Percentiles rank a stretch among this genome's conserved stretches.
These are phyloP conservation scores for Leucoagaricus sp. DNA, from an alignment of 1,284 basidiomycete species.

Conservation along the genomic window DNA sequence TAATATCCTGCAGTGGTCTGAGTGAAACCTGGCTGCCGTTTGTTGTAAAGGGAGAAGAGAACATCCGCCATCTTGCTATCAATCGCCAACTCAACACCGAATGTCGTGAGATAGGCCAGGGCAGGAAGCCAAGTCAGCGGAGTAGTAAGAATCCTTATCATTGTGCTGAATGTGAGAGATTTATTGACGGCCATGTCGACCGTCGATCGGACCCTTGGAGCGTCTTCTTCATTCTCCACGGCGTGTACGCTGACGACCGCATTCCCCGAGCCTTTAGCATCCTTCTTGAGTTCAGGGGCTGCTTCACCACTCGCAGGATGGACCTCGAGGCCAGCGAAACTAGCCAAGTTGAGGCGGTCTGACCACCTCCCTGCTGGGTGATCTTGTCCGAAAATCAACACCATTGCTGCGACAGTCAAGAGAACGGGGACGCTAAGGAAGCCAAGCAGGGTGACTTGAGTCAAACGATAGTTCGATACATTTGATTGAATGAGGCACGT, in stretches of 20 bases:
- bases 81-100: conserved; percentile 61
- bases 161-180: conserved; percentile 40
- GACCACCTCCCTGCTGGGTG: conserved; percentile 63
- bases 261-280: neutral
- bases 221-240: conserved; percentile 5
- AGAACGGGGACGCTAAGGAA: conserved; percentile 47
- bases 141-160: conserved; percentile 38
- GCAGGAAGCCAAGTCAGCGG: conserved; percentile 65
- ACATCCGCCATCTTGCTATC: conserved; percentile 57
- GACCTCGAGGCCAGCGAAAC: conserved; percentile 27
- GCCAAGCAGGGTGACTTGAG: neutral
- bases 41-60: conserved; percentile 39
- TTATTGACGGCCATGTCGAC: conserved; percentile 55
- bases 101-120: conserved; percentile 52
- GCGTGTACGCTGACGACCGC: neutral
- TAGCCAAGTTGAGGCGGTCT: conserved; percentile 47
- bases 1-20: conserved; percentile 56
- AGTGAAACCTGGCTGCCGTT: conserved; percentile 30
- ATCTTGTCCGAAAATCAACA: conserved; percentile 57
- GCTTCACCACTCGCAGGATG: conserved; percentile 26
- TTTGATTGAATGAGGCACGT: conserved; percentile 8
- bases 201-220: conserved; percentile 20
- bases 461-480: neutral
- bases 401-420: conserved; percentile 43
- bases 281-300: neutral